phyloP scores from a whole-genome alignment of 2,329 filamentous ascomycete genomes.

The Alternaria infectoria region DNA sequence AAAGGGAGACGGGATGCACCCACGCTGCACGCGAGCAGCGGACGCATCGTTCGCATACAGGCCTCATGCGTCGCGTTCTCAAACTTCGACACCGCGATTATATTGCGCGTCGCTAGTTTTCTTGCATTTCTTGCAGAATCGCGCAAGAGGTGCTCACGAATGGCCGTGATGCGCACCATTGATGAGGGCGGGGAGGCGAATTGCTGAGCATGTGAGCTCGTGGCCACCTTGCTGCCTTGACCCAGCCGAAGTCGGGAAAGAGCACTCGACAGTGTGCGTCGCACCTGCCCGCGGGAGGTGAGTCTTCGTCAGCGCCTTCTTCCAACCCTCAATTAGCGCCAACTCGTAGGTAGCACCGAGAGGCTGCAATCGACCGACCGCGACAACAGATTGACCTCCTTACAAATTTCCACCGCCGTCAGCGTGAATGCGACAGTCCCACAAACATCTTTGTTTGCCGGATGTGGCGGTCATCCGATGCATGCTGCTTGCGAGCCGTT shows the following conservation, averaged over 20 bases:
- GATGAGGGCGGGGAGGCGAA: constrained; percentile 2
- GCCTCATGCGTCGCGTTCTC: constrained; percentile 7
- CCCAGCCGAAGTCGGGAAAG: constrained; percentile 24
- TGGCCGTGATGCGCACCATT: background rate
- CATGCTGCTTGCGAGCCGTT: constrained; percentile 4
- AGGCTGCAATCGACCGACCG: background rate
- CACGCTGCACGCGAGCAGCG: constrained; percentile 16
- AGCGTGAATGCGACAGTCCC: constrained; percentile 4
- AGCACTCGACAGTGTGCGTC: background rate
- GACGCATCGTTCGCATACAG: constrained; percentile 26
- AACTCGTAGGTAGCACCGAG: background rate
- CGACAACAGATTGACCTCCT: background rate
- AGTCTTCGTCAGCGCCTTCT: constrained; percentile 8
- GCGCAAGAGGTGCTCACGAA: background rate
- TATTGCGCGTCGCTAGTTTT: constrained; percentile 2
- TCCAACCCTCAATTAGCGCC: background rate
- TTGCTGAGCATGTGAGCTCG: constrained; percentile 20
- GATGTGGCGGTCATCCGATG: constrained; percentile 10
- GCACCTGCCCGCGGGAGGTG: background rate
- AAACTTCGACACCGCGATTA: constrained; percentile 6
- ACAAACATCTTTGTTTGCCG: constrained; percentile 4
- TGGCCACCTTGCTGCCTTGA: constrained; percentile 34
- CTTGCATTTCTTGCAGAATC: constrained; percentile 13
- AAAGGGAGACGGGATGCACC: constrained; percentile 20
- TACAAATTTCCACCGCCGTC: constrained; percentile 9